These are phyloP conservation scores for Hyphopichia homilentoma DNA, from an alignment of 805 yeast species.

Conservation along the genomic window DNA sequence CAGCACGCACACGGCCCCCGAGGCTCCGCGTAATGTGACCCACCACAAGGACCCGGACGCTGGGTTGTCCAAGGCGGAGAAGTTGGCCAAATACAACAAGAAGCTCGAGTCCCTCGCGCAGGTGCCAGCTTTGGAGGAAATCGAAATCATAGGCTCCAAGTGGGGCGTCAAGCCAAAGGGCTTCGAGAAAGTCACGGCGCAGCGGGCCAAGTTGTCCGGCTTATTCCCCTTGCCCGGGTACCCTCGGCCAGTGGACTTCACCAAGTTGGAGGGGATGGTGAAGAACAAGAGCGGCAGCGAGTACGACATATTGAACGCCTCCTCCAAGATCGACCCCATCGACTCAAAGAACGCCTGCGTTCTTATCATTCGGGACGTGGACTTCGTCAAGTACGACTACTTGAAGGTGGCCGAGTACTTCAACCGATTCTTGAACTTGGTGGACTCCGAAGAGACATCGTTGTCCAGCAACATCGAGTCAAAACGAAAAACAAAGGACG, in stretches of 20 bases:
- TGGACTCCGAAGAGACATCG: conserved; percentile 39
- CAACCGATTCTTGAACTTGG: conserved; percentile 41
- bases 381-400: conserved; percentile 30
- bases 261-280: conserved; percentile 37
- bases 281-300: conserved; percentile 27
- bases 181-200: conserved; percentile 70
- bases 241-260: conserved; percentile 42
- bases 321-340: conserved; percentile 35
- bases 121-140: conserved; percentile 46
- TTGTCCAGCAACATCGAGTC: conserved; percentile 25
- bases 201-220: conserved; percentile 75
- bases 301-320: conserved; percentile 28
- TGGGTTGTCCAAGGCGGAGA: conserved; percentile 15
- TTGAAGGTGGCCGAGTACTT: conserved; percentile 41
- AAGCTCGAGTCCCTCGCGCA: conserved; percentile 30
- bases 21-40: too few species aligned
- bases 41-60: conserved; percentile 14
- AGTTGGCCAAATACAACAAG: conserved; percentile 18
- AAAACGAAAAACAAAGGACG: conserved; percentile 34
- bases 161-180: conserved; percentile 78
- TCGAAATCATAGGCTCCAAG: conserved; percentile 46
- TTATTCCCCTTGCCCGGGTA: conserved; percentile 73
- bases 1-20: too few species aligned
- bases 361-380: conserved; percentile 27
- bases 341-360: conserved; percentile 33